Evolutionary conservation across 2,329 filamentous ascomycete species (phyloP).

Genomic region (Calonectria pauciramosa): DNA sequence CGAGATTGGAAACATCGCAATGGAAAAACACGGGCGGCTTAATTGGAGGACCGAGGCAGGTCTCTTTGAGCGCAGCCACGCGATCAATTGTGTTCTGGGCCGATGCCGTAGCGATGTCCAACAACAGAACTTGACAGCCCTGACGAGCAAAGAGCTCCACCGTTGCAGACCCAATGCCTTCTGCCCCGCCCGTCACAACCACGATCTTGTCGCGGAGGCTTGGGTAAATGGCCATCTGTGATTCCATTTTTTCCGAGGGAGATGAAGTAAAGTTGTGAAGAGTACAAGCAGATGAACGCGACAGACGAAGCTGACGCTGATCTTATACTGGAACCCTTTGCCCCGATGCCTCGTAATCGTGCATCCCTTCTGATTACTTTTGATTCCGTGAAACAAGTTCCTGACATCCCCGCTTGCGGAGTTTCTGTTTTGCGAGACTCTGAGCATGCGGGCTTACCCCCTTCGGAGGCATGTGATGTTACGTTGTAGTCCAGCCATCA

Average conservation of each 20-base stretch:
- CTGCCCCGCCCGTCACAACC: constrained; percentile 61
- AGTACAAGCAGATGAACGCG: not conserved
- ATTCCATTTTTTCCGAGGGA: not conserved
- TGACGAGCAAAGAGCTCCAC: constrained; percentile 61
- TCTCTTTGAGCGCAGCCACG: constrained; percentile 28
- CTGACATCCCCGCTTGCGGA: not conserved
- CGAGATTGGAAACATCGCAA: constrained; percentile 59
- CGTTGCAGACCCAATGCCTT: constrained; percentile 60
- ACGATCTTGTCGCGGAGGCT: constrained; percentile 57
- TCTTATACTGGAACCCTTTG: not conserved
- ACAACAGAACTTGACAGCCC: constrained; percentile 59
- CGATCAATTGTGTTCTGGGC: constrained; percentile 45
- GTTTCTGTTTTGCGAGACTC: not conserved
- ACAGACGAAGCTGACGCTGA: not conserved
- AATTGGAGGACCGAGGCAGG: constrained; percentile 19
- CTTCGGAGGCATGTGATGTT: not conserved
- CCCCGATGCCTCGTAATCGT: not conserved
- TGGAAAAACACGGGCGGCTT: constrained; percentile 53
- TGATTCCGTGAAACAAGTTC: not conserved
- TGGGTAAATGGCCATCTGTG: constrained; percentile 53
- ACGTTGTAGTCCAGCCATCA: not conserved
- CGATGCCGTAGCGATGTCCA: constrained; percentile 54
- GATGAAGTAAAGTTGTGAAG: not conserved
- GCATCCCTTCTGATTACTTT: not conserved
- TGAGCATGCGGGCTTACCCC: not conserved